Evolutionary conservation across 2,329 filamentous ascomycete genomes (phyloP).

Genomic region (Ascocoryne sarcoides): DNA sequence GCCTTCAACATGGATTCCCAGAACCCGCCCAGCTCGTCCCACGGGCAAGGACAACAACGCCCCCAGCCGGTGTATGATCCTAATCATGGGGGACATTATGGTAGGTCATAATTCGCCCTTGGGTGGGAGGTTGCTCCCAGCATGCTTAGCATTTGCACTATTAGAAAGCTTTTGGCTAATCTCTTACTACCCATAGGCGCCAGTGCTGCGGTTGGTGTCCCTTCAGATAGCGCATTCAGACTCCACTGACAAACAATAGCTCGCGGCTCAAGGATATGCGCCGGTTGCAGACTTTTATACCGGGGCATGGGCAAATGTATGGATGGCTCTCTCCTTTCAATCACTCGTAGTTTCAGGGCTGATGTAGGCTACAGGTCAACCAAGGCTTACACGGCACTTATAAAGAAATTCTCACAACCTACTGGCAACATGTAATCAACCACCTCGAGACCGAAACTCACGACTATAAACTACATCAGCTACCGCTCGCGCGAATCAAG

Average conservation of each 20-base stretch:
- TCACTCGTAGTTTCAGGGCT: conserved; percentile 18
- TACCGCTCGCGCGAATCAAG: conserved; percentile 96
- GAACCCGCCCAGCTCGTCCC: conserved; percentile 43
- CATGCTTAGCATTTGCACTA: conserved; percentile 3
- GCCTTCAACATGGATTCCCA: conserved; percentile 42
- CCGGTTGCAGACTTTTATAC: conserved; percentile 88
- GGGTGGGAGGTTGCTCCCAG: background rate
- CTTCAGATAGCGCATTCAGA: conserved; percentile 2
- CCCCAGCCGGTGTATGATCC: conserved; percentile 62
- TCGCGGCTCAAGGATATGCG: conserved; percentile 78
- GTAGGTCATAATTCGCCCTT: conserved; percentile 37
- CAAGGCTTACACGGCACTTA: conserved; percentile 89
- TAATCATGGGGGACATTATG: conserved; percentile 68
- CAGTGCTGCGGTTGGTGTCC: conserved; percentile 53
- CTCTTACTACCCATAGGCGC: conserved; percentile 42
- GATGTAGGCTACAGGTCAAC: conserved; percentile 58
- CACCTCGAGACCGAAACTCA: conserved; percentile 91
- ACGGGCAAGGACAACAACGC: conserved; percentile 43
- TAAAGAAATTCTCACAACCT: conserved; percentile 95
- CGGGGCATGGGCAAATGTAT: conserved; percentile 89
- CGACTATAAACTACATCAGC: conserved; percentile 96
- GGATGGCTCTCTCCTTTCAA: conserved; percentile 29
- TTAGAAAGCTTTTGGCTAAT: conserved; percentile 19
- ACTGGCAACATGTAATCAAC: conserved; percentile 98
- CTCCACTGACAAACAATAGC: conserved; percentile 41